Percentiles rank a stretch among this genome's conserved stretches.
Evolutionary conservation across 352 stramenopile genomes (phyloP).

Genomic region (Globisporangium yorkense): DNA sequence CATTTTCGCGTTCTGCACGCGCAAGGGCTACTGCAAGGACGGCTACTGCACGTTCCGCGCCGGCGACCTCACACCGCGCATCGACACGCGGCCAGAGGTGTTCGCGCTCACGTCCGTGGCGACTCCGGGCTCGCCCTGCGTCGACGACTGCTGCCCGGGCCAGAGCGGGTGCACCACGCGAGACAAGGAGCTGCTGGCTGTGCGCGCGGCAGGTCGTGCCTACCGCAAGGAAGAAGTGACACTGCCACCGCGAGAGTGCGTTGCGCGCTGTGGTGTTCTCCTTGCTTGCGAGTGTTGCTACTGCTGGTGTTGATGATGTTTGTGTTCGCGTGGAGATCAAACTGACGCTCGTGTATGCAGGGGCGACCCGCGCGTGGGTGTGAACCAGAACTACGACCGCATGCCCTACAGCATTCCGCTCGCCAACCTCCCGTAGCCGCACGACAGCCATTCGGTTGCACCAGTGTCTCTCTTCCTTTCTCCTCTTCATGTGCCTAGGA

Average conservation of each 20-base stretch:
- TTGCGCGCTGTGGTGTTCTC: slow-evolving; percentile 5
- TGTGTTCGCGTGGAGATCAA: too few relatives aligned
- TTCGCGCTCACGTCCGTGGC: slow-evolving; percentile 50
- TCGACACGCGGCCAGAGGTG: slow-evolving; percentile 51
- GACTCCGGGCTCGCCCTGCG: slow-evolving; percentile 46
- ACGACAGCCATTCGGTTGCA: neutral
- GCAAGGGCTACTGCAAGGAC: slow-evolving; percentile 77
- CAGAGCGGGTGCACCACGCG: slow-evolving; percentile 32
- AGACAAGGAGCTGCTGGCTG: slow-evolving; percentile 33
- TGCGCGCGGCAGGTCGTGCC: slow-evolving; percentile 31
- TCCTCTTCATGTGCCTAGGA: neutral
- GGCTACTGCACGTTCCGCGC: slow-evolving; percentile 61
- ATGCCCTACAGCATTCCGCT: slow-evolving; percentile 77
- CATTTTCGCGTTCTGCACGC: slow-evolving; percentile 60
- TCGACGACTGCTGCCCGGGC: slow-evolving; percentile 55
- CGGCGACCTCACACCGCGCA: slow-evolving; percentile 48
- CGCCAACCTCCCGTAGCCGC: slow-evolving; percentile 35
- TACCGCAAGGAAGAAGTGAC: slow-evolving; percentile 55
- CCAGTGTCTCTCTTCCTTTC: neutral
- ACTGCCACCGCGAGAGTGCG: slow-evolving; percentile 54
- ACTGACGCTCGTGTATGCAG: slow-evolving; percentile 16
- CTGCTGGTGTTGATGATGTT: too few relatives aligned
- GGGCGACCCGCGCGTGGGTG: slow-evolving; percentile 57
- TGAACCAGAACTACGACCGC: slow-evolving; percentile 71
- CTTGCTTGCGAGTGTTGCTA: too few relatives aligned